Conservation (phyloP, 2,329 filamentous ascomycete species). For the Microdochium paspali region DNA sequence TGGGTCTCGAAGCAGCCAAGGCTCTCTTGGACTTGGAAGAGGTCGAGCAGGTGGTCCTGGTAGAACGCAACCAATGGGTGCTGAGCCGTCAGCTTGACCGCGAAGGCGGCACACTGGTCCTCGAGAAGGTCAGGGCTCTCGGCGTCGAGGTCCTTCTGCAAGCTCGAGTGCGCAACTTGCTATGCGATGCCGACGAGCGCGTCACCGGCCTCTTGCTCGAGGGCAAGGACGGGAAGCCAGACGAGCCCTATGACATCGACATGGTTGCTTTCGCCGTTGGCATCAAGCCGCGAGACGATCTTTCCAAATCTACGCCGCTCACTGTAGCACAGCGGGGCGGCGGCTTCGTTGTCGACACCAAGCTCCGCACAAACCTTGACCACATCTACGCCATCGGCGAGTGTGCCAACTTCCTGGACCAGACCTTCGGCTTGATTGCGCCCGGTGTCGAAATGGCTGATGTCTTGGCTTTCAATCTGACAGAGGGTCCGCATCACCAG, state of each 20-base stretch:
- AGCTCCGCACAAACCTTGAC: slow-evolving; percentile 58
- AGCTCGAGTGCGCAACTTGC: slow-evolving; percentile 64
- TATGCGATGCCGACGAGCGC: slow-evolving; percentile 55
- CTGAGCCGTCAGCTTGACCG: slow-evolving; percentile 72
- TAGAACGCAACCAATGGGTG: slow-evolving; percentile 79
- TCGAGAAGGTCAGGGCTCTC: slow-evolving; percentile 69
- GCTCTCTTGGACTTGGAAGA: slow-evolving; percentile 80
- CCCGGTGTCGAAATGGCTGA: slow-evolving; percentile 91
- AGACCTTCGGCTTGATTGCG: slow-evolving; percentile 82
- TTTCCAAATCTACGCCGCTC: slow-evolving; percentile 22
- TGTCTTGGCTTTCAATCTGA: slow-evolving; percentile 83
- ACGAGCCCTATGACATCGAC: slow-evolving; percentile 37
- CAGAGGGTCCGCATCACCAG: slow-evolving; percentile 65
- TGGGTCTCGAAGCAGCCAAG: slow-evolving; percentile 83
- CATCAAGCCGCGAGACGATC: slow-evolving; percentile 69
- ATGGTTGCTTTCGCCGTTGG: slow-evolving; percentile 88
- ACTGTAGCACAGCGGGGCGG: slow-evolving; percentile 53
- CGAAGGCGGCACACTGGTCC: slow-evolving; percentile 73
- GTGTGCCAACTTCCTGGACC: slow-evolving; percentile 80
- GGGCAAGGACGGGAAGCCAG: slow-evolving; percentile 63
- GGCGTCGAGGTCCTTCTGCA: slow-evolving; percentile 74
- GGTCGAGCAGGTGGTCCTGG: slow-evolving; percentile 64
- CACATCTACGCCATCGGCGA: slow-evolving; percentile 85
- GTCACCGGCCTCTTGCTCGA: slow-evolving; percentile 72
- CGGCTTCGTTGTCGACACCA: slow-evolving; percentile 61